Base-by-base conservation (phyloP, 768 basidiomycete genomes). In the Candolleomyces eurysporus region DNA sequence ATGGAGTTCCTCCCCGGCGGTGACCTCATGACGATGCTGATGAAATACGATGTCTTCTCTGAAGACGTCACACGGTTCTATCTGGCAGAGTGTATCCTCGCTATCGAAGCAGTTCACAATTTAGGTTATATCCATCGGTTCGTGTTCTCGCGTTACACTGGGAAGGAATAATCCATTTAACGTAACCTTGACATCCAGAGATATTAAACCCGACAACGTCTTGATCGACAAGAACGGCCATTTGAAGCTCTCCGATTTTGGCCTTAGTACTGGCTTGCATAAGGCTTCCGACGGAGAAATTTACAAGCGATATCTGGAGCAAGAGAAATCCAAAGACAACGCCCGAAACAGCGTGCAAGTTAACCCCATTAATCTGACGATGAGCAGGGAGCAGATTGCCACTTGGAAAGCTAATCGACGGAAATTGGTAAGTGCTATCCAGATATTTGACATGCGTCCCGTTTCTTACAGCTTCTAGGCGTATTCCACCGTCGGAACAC, bases 1-100 rank as follows among this genome's bases (percentile, higher is more conserved):
- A 99, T 99, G 96, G 83, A 84, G 65, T 84, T 84, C 66, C 80
- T 87, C 48, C 85, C 86, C 42, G 96, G 96, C 49, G 96, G 96
- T n/a, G 96, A 99, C 73, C 80, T 99, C 64, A 98, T 99, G 96
- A 98, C 97, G 13, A 99, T 98, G 96, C 80, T 99, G 67, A 99
- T 99, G 90, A 98, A 98, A 76, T 98, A 99, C 75, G 96, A 98
- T 73, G 91, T 96, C 8, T 98, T 98, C 78, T 94, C 93, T 7
- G 97, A 98, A 75, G 96, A 98, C 71, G 96, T 98, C 42, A 96
- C 94, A 32, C 89, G 96, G 61, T 98, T 99, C 77, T 99, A 99
- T 75, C 97, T 99, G 87, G 96, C 96, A 26, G 96, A 99, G 75
- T 97, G 95, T 72, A 93, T 98, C 63, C 82, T 98, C 30, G 96